Evolutionary conservation across 306 rosid genomes (phyloP).

Genomic region (Alnus glutinosa): DNA sequence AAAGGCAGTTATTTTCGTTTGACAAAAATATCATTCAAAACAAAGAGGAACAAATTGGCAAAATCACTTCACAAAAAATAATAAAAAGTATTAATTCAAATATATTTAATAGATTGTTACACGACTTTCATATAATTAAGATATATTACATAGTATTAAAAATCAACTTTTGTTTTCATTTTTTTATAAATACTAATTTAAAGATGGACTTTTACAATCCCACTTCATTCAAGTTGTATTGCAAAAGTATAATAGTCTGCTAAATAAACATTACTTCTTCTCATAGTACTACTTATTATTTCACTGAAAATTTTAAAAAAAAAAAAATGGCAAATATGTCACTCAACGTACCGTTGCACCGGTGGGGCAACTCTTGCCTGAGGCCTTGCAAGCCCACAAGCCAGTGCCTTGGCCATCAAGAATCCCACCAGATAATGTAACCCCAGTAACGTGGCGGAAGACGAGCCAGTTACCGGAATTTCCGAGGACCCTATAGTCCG

Average conservation of each 20-base stretch:
- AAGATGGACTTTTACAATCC: too few relatives aligned
- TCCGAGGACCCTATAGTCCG: conserved; percentile 41
- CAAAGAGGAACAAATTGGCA: too few relatives aligned
- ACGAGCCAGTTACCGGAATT: conserved; percentile 38
- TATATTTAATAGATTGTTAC: too few relatives aligned
- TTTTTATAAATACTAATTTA: too few relatives aligned
- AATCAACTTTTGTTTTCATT: too few relatives aligned
- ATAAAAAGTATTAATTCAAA: too few relatives aligned
- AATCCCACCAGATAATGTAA: conserved; percentile 42
- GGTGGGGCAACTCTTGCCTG: conserved; percentile 41
- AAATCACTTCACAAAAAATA: too few relatives aligned
- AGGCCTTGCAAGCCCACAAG: conserved; percentile 54
- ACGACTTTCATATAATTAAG: too few relatives aligned
- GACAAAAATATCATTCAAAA: background rate
- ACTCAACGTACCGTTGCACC: conserved; percentile 49
- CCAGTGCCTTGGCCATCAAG: conserved; percentile 51
- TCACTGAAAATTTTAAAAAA: background rate
- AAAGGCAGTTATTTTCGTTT: background rate
- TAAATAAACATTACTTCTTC: too few relatives aligned
- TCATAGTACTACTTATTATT: background rate
- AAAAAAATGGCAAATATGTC: background rate
- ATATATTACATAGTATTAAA: too few relatives aligned
- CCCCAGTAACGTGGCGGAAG: conserved; percentile 38
- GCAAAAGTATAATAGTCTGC: too few relatives aligned
- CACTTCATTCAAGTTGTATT: too few relatives aligned